A percentile compares a stretch with the other conserved stretches of the same genome.
Evolutionary conservation across 139 green algal species (phyloP).

Genomic region (Marvania coccoides): DNA sequence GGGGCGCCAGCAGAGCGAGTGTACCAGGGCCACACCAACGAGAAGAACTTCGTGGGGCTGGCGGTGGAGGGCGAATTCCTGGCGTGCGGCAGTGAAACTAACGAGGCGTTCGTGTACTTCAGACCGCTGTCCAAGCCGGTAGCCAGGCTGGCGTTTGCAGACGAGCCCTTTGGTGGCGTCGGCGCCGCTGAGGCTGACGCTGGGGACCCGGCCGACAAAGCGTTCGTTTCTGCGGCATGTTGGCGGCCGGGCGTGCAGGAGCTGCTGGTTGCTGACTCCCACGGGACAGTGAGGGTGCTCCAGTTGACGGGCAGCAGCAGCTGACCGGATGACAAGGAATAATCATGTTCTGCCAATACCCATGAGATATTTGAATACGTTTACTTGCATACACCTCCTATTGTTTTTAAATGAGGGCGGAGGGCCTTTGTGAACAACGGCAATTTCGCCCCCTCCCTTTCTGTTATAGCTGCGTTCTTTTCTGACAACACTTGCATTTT

Average conservation of each 20-base stretch:
- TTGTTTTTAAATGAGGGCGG: too few species aligned
- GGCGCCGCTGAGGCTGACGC: background rate
- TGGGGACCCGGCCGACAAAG: constrained; percentile 15
- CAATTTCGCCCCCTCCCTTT: too few species aligned
- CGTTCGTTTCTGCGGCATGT: constrained; percentile 61
- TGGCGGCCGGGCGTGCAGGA: constrained; percentile 45
- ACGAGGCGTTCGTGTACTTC: constrained; percentile 69
- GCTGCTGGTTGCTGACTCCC: constrained; percentile 61
- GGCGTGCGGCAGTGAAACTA: constrained; percentile 76
- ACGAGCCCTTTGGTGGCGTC: background rate
- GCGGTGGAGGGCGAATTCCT: constrained; percentile 64
- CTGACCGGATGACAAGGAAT: too few species aligned
- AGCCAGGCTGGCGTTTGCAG: constrained; percentile 12
- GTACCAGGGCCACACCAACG: constrained; percentile 78
- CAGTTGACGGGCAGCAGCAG: constrained; percentile 22
- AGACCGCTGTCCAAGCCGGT: constrained; percentile 46
- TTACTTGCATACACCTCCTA: too few species aligned
- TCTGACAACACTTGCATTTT: too few species aligned
- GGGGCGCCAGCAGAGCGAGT: constrained; percentile 16
- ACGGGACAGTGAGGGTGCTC: constrained; percentile 53
- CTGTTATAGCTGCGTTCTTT: too few species aligned
- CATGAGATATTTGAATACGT: too few species aligned
- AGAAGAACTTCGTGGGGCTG: constrained; percentile 95
- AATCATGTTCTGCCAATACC: too few species aligned
- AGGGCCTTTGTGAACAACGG: too few species aligned